Conservation (phyloP, 1,284 basidiomycete genomes). For the Flammula alnicola region DNA sequence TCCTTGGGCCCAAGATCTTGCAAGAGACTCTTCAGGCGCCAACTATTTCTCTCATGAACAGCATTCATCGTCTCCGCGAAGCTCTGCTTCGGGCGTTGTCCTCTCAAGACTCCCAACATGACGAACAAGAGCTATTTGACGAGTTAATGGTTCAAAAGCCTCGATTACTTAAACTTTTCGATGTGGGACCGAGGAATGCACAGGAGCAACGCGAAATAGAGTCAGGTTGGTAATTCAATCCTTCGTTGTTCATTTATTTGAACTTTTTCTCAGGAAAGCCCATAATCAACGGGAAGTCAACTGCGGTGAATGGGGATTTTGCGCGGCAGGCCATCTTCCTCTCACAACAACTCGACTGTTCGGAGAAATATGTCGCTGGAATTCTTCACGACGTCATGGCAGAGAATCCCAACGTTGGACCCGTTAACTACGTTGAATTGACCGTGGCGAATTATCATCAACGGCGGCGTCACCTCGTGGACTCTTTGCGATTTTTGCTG, state of each 20-base stretch:
- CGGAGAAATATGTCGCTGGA: slow-evolving; percentile 74
- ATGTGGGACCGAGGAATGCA: slow-evolving; percentile 62
- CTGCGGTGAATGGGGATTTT: slow-evolving; percentile 74
- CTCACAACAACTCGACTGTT: slow-evolving; percentile 75
- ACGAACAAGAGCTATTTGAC: slow-evolving; percentile 77
- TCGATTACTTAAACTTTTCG: slow-evolving; percentile 62
- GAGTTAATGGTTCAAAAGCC: slow-evolving; percentile 68
- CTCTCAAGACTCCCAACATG: slow-evolving; percentile 45
- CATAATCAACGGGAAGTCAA: slow-evolving; percentile 58
- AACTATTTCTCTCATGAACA: slow-evolving; percentile 36
- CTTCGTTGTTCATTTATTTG: slow-evolving; percentile 8
- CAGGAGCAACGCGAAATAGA: slow-evolving; percentile 76
- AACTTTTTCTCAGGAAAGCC: slow-evolving; percentile 57
- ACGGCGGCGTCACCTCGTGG: slow-evolving; percentile 67
- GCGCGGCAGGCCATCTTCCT: slow-evolving; percentile 77
- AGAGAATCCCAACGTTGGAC: slow-evolving; percentile 64
- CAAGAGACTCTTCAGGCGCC: slow-evolving; percentile 13
- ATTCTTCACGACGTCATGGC: slow-evolving; percentile 70
- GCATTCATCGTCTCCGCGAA: no score
- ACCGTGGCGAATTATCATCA: slow-evolving; percentile 70
- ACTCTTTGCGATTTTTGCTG: slow-evolving; percentile 58
- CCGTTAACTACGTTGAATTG: slow-evolving; percentile 62
- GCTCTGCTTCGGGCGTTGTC: slow-evolving; percentile 37
- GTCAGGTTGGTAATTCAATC: slow-evolving; percentile 42
- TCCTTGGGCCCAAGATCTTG: slow-evolving; percentile 12